These are phyloP conservation scores for Candida ficus DNA, from an alignment of 805 yeast genomes.

Conservation along the genomic window DNA sequence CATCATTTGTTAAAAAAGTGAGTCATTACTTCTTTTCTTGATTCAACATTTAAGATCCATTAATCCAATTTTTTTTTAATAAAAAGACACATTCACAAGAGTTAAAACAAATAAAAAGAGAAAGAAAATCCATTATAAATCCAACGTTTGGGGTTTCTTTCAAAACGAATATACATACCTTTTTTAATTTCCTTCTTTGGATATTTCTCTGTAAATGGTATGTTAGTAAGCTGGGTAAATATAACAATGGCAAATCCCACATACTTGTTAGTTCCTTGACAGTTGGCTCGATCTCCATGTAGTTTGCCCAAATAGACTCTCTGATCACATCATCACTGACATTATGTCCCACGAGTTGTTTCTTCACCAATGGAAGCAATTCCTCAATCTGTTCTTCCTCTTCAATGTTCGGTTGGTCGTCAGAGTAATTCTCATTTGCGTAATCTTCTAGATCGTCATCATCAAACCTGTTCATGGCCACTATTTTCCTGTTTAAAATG, in stretches of 20 bases:
- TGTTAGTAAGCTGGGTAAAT: no score
- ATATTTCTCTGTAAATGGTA: neutral
- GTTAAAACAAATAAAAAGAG: neutral
- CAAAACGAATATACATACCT: slow-evolving; percentile 42
- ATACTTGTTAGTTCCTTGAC: slow-evolving; percentile 37
- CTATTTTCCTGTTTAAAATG: no score
- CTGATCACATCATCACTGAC: slow-evolving; percentile 47
- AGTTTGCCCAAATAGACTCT: slow-evolving; percentile 55
- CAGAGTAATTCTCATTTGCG: slow-evolving; percentile 21
- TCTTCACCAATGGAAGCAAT: slow-evolving; percentile 38
- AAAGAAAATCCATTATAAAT: neutral
- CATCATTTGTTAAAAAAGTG: neutral
- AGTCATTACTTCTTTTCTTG: no score
- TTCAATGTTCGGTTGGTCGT: slow-evolving; percentile 33
- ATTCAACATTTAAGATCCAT: no score
- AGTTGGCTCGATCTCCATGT: slow-evolving; percentile 49
- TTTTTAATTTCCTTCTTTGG: slow-evolving; percentile 11
- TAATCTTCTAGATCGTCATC: slow-evolving; percentile 30
- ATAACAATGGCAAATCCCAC: no score
- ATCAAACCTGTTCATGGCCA: slow-evolving; percentile 12
- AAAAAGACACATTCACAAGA: neutral
- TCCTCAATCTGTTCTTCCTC: slow-evolving; percentile 36
- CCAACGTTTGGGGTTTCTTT: slow-evolving; percentile 1
- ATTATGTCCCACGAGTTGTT: slow-evolving; percentile 31
- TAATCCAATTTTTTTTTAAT: neutral